Evolutionary conservation across 768 basidiomycete genomes (phyloP).

Genomic region (Krasilnikovozyma curviuscula): DNA sequence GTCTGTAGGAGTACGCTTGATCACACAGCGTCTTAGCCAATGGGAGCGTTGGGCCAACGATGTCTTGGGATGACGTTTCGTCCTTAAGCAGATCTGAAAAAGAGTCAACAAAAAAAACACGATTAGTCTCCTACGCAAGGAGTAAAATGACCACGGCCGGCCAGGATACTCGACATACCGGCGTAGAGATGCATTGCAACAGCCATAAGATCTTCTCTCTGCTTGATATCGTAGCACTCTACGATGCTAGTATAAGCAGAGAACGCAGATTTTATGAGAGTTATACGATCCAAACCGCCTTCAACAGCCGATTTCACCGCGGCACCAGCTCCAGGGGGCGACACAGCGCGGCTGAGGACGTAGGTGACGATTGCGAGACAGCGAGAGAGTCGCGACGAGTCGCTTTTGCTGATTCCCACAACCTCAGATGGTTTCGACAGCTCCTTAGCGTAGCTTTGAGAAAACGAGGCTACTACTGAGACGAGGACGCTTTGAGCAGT

Average conservation of each 20-base stretch:
- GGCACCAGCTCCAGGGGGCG: no score
- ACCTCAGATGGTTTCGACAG: neutral
- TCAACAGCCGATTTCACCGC: no score
- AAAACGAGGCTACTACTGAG: constrained; percentile 45
- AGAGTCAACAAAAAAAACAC: neutral
- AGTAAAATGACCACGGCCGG: no score
- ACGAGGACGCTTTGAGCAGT: constrained; percentile 50
- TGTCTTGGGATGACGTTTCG: constrained; percentile 57
- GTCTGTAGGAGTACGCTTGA: constrained; percentile 12
- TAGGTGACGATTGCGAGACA: constrained; percentile 70
- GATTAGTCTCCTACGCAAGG: no score
- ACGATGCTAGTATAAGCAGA: constrained; percentile 10
- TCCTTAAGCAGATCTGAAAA: constrained; percentile 58
- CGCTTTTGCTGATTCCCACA: neutral
- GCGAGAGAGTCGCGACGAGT: constrained; percentile 31
- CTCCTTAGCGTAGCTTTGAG: constrained; percentile 22
- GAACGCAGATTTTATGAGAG: constrained; percentile 5
- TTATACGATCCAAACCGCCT: neutral
- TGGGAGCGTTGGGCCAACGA: constrained; percentile 61
- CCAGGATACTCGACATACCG: no score
- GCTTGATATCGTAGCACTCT: neutral
- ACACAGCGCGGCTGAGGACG: constrained; percentile 51
- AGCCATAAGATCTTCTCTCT: constrained; percentile 8
- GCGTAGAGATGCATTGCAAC: constrained; percentile 8
- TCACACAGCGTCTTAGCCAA: constrained; percentile 57